phyloP scores from a whole-genome alignment of 352 stramenopile genomes.

The Phytophthora ohioensis region DNA sequence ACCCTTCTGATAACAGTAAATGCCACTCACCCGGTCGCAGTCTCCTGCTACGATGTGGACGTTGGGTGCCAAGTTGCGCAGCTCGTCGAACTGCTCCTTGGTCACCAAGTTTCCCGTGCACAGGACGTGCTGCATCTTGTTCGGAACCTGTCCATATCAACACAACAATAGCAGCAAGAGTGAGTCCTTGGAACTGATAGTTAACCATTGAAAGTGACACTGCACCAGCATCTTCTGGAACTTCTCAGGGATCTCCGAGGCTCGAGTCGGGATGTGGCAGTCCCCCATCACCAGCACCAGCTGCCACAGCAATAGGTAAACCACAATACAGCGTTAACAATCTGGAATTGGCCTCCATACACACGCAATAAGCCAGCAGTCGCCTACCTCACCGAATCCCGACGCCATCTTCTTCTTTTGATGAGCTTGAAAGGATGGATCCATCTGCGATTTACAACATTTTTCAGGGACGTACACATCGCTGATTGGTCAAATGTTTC shows the following conservation, averaged over 20 bases:
- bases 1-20: background rate
- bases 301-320: constrained; percentile 56
- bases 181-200: background rate
- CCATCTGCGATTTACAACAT: constrained; percentile 14
- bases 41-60: constrained; percentile 97
- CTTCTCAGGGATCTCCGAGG: constrained; percentile 95
- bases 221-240: constrained; percentile 94
- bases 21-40: constrained; percentile 88
- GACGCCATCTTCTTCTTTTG: constrained; percentile 52
- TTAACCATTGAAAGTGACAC: background rate
- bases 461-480: constrained; percentile 7
- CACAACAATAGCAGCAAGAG: background rate
- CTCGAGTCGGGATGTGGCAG: constrained; percentile 96
- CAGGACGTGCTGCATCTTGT: constrained; percentile 99
- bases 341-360: background rate
- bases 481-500: constrained; percentile 18
- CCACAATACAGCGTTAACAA: background rate
- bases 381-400: constrained; percentile 67
- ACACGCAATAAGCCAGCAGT: background rate
- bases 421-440: constrained; percentile 28
- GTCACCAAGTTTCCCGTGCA: constrained; percentile 98
- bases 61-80: constrained; percentile 95
- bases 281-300: constrained; percentile 98
- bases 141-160: constrained; percentile 82
- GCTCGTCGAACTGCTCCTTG: constrained; percentile 96